Base-by-base conservation (phyloP, 75 land plant genomes). In the Selaginella moellendorffii region DNA sequence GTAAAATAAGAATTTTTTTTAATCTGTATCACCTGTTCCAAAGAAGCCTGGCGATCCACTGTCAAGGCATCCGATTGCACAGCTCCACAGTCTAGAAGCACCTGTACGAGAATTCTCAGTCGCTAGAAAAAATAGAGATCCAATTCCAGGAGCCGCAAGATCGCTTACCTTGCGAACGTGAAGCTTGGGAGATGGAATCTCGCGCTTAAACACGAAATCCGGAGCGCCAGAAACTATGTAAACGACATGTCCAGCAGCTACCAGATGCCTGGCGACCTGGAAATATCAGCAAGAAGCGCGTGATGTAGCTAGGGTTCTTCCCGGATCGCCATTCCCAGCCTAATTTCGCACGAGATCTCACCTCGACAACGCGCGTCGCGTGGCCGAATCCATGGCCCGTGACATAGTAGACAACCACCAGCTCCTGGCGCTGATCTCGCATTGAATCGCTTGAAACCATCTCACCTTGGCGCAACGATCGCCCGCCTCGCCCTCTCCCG, bases 311-410 rank as follows among this genome's bases (percentile, higher is more conserved):
- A n/a, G n/a, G n/a, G n/a, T n/a, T 36, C 5, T 36, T 36, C 14
- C 14, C 5, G 46, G n/a, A n/a, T n/a, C n/a, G n/a, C n/a, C n/a
- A 36, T 36, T 36, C 14, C 14, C 46, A 36, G 46, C 46, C 46
- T 5, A 36, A 5, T 36, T 5, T 36, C 60, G n/a, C 19, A 63
- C 26, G 10, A 63, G 10, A 27, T 24, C 53, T 1, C 24, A 88
- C 97, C 98, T 93, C 98, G 65, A 88, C 90, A 25, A 88, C 98
- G 20, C 98, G 90, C 52, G 98, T 93, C 29, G 98, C 98, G 42
- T 93, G 98, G 36, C 98, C 98, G 60, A 88, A 85, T n/a, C 98
- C 98, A 64, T 93, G 98, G 20, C 98, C 98, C 8, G 98, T 93
- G 42, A 93, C 87, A 70, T 93, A 93, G 31, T 93, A 93, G 27